Evolutionary conservation across 495 filamentous ascomycete genomes (phyloP).

Genomic region (Achaetomiella virescens): DNA sequence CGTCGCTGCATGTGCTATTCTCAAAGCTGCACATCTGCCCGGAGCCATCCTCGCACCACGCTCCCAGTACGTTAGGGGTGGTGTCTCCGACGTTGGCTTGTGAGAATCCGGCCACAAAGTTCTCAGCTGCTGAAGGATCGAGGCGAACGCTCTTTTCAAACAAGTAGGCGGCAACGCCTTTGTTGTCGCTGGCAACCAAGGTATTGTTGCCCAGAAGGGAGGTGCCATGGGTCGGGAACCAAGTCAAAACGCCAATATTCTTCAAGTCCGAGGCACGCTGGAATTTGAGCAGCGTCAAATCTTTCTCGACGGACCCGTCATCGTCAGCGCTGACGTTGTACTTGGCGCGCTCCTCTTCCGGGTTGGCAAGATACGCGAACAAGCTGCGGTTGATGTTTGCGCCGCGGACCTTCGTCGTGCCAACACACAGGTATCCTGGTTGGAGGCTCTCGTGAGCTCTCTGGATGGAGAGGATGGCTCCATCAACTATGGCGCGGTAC

Average conservation of each 20-base stretch:
- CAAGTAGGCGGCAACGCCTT: conserved; percentile 83
- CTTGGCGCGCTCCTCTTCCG: conserved; percentile 63
- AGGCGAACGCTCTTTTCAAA: conserved; percentile 66
- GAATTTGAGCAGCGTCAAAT: conserved; percentile 78
- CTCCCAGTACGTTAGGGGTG: conserved; percentile 79
- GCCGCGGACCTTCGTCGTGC: conserved; percentile 65
- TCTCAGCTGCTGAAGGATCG: conserved; percentile 49
- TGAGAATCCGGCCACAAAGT: conserved; percentile 90
- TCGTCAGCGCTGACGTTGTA: conserved; percentile 56
- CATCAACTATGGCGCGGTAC: conserved; percentile 85
- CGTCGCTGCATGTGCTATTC: conserved; percentile 69
- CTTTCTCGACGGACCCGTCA: conserved; percentile 75
- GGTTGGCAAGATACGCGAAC: conserved; percentile 88
- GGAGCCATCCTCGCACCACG: conserved; percentile 75
- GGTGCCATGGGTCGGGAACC: conserved; percentile 93
- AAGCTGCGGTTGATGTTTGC: conserved; percentile 89
- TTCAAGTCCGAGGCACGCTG: conserved; percentile 63
- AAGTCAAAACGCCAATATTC: conserved; percentile 74
- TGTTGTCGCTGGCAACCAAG: conserved; percentile 88
- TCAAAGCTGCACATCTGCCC: conserved; percentile 63
- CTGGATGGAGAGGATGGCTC: conserved; percentile 71
- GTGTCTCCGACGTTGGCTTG: conserved; percentile 94
- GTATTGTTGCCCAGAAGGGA: conserved; percentile 92
- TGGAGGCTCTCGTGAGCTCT: conserved; percentile 71
- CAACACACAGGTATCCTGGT: conserved; percentile 65